Conservation (phyloP, 257 asterid genomes). For the Scutellaria galericulata region DNA sequence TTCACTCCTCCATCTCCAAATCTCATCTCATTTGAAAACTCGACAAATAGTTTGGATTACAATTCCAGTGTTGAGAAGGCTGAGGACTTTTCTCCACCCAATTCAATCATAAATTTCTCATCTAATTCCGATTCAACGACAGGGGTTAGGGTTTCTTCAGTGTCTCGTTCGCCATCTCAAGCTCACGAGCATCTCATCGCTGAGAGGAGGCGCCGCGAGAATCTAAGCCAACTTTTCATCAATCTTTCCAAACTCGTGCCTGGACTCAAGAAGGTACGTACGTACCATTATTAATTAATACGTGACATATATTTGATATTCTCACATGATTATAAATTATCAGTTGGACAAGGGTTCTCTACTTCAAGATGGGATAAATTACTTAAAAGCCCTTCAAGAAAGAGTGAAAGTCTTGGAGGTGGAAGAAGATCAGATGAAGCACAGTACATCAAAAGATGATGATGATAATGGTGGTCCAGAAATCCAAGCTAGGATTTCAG, state of each 20-base stretch:
- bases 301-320: no score
- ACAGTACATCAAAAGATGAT: neutral
- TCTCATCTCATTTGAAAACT: conserved; percentile 44
- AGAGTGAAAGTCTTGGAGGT: conserved; percentile 47
- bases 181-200: conserved; percentile 64
- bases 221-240: conserved; percentile 59
- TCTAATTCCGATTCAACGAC: conserved; percentile 7
- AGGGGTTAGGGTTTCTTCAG: neutral
- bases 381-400: conserved; percentile 58
- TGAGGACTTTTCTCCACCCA: conserved; percentile 22
- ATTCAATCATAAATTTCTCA: conserved; percentile 40
- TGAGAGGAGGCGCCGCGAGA: conserved; percentile 68
- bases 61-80: neutral
- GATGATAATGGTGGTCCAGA: no score
- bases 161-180: conserved; percentile 44
- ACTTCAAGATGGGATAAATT: conserved; percentile 46
- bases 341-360: conserved; percentile 55
- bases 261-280: conserved; percentile 64
- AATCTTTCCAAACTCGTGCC: conserved; percentile 63
- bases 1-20: conserved; percentile 1
- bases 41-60: neutral
- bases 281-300: no score
- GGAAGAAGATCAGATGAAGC: conserved; percentile 11
- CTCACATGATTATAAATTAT: neutral
- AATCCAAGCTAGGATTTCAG: conserved; percentile 45